phyloP scores from a whole-genome alignment of 2,329 filamentous ascomycete genomes.

The Arthrobotrys musiformis region DNA sequence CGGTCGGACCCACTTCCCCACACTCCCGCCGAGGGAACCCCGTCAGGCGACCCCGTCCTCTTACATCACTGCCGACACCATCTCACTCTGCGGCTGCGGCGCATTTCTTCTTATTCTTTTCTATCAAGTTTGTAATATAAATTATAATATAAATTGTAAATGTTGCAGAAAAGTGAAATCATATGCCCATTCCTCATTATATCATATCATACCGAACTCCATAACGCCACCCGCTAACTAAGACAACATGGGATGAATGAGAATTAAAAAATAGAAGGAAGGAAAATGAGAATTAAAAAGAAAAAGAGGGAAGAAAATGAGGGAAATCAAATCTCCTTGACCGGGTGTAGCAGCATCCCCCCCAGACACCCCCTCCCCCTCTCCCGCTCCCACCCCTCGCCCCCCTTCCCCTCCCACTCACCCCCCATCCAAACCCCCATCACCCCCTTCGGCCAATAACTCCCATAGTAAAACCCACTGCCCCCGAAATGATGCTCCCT shows the following conservation, averaged over 20 bases:
- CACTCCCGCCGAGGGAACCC: background rate
- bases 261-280: too few relatives aligned
- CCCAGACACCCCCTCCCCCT: conserved; percentile 88
- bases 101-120: background rate
- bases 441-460: conserved; percentile 80
- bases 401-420: conserved; percentile 69
- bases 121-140: too few relatives aligned
- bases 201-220: too few relatives aligned
- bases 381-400: conserved; percentile 65
- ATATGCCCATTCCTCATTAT: too few relatives aligned
- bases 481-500: conserved; percentile 89
- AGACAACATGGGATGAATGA: too few relatives aligned
- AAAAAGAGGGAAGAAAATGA: too few relatives aligned
- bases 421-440: conserved; percentile 83
- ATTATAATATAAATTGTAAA: too few relatives aligned
- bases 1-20: background rate
- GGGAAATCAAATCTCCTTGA: conserved; percentile 70
- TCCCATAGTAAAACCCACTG: conserved; percentile 91
- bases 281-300: too few relatives aligned
- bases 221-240: too few relatives aligned
- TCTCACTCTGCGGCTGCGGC: background rate
- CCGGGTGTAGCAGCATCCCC: conserved; percentile 86
- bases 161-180: too few relatives aligned
- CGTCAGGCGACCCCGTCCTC: background rate
- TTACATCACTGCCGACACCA: background rate